phyloP scores from a whole-genome alignment of 495 filamentous ascomycete genomes.

The Tuber borchii region DNA sequence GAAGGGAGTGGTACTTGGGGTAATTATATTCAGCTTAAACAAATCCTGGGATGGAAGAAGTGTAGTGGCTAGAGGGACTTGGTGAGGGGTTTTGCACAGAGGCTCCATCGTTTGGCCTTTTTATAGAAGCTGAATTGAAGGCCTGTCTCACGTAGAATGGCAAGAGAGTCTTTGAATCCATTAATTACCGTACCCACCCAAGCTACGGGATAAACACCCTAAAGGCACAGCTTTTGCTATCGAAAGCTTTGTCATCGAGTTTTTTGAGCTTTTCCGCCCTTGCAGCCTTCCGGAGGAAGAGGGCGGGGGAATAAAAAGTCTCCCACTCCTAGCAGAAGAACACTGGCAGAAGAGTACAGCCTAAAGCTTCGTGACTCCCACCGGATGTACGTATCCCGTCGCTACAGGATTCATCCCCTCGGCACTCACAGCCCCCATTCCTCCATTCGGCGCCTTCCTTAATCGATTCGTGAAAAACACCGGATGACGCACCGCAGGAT shows the following conservation, averaged over 20 bases:
- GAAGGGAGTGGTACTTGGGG: no score
- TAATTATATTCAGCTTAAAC: not conserved
- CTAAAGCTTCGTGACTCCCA: not conserved
- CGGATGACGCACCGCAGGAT: slow-evolving; percentile 51
- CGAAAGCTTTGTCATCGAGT: not conserved
- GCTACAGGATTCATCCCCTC: slow-evolving; percentile 47
- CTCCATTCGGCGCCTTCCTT: slow-evolving; percentile 44
- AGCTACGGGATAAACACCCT: not conserved
- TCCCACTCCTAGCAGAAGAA: not conserved
- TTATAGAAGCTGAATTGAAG: not conserved
- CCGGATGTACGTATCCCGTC: slow-evolving; percentile 49
- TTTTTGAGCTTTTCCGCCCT: not conserved
- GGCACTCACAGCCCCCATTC: slow-evolving; percentile 21
- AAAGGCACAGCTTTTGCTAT: not conserved
- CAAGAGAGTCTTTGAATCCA: not conserved
- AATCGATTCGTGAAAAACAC: slow-evolving; percentile 56
- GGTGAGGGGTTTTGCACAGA: not conserved
- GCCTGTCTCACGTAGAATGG: not conserved
- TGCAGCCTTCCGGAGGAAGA: not conserved
- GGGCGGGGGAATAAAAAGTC: not conserved
- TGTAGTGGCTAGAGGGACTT: not conserved
- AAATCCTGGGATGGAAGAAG: not conserved
- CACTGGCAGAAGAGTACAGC: not conserved
- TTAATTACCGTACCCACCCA: not conserved
- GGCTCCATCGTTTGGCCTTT: not conserved